Base-by-base conservation (phyloP, 2,329 filamentous ascomycete species). In the Fusarium subtropicale region DNA sequence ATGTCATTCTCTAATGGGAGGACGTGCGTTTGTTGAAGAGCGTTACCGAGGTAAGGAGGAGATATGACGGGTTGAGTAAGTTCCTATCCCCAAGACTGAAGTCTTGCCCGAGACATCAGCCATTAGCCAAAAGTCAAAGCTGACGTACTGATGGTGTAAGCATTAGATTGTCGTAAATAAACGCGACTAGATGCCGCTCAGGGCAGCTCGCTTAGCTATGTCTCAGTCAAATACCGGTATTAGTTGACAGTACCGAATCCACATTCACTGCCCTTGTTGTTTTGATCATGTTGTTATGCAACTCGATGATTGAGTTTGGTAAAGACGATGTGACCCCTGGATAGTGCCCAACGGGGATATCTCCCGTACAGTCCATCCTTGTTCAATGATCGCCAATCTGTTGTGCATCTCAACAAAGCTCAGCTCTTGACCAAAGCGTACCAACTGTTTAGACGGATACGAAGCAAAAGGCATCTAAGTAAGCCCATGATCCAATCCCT, bases 51-150 rank as follows among this genome's bases (percentile, higher is more conserved):
- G 30, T 16, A 42, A 9, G 20, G 13, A 18, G 7, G 15, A 42
- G 3, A n/a, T 46, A 20, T 31, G 26, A 46, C 18, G 3, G 24
- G 41, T 13, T 26, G n/a, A n/a, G 15, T 8, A 50, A 16, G 28
- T 16, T n/a, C 3, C 7, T 33, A 34, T 51, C 24, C 20, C 20
- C 20, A 11, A 15, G 10, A 18, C n/a, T 36, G 16, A 36, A 36
- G 8, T 16, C 11, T 24, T 10, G 22, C 15, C 24, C 34, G n/a
- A 52, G 24, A 20, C n/a, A 34, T 41, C 26, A 26, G n/a, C 20
- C 24, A 41, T n/a, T 52, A 52, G 48, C 34, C 3, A 20, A 39
- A 39, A 41, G 48, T 52, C 16, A 52, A 52, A 52, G 48, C 48
- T 52, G 34, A 52, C 34, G 13, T 34, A 30, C 13, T 52, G 33